Base-by-base conservation (phyloP, 2,329 filamentous ascomycete genomes). In the Pseudogymnoascus sp. region DNA sequence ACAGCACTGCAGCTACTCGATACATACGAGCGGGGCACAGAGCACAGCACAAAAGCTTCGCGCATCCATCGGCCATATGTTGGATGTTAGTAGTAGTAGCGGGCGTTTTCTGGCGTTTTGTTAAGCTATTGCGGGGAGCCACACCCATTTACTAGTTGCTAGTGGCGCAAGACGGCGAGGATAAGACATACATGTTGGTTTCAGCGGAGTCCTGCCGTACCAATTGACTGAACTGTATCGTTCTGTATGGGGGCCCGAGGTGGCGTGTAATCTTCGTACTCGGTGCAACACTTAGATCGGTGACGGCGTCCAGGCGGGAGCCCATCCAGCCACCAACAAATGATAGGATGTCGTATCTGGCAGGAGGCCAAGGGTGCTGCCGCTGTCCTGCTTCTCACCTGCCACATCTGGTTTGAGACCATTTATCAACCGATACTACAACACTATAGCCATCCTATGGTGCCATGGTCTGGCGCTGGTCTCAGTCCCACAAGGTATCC, bases 321-420 rank as follows among this genome's bases (percentile, higher is more conserved):
- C 5, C 47, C 8, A 26, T 31, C 42, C 16, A 19, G n/a, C 47
- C 26, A 10, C 47, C 47, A 31, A 56, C 26, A 33, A 10, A 16
- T 56, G 47, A 56, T 56, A 33, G 26, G 47, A 56, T 33, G n/a
- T 56, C 47, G 47, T 56, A 56, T 56, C n/a, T 16, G 47, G 47
- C 47, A 53, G 47, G 47, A 26, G 47, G 47, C 47, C 26, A 56
- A 50, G 26, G 47, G 26, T 56, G 26, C n/a, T 56, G 47, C 47
- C 47, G 47, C 47, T 33, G 47, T 33, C 47, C 26, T 31, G 2
- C 26, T 24, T 56, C 47, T 19, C 47, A 56, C 47, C 47, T 56
- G 47, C 47, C 47, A 56, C 26, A 56, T 56, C 47, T 31, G 26
- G 47, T 4, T n/a, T 16, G 8, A 16, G n/a, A 33, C 26, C n/a